These are phyloP conservation scores for Endoconidiophora laricicola DNA, from an alignment of 2,329 filamentous ascomycete genomes.

Conservation along the genomic window DNA sequence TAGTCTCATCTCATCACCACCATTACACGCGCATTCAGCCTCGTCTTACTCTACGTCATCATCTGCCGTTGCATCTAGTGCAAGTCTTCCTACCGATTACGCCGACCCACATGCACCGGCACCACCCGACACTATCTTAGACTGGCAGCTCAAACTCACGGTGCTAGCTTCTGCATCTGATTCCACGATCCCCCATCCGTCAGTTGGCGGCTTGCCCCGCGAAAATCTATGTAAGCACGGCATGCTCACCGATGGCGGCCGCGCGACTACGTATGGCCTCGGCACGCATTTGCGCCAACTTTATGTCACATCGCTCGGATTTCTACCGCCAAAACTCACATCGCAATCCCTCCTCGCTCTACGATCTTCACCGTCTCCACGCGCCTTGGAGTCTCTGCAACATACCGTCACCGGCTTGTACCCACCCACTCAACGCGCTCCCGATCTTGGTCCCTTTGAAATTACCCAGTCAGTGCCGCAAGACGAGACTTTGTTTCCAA, in stretches of 20 bases:
- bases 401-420: constrained; percentile 63
- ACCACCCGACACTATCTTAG: constrained; percentile 20
- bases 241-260: constrained; percentile 59
- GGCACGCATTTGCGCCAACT: constrained; percentile 51
- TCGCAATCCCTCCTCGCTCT: constrained; percentile 45
- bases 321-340: constrained; percentile 43
- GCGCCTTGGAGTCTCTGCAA: constrained; percentile 62
- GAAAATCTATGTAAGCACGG: constrained; percentile 68
- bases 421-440: constrained; percentile 31
- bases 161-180: constrained; percentile 41
- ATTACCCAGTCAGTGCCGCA: constrained; percentile 36
- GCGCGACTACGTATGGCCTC: constrained; percentile 53
- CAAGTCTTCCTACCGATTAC: constrained; percentile 15
- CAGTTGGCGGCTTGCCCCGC: constrained; percentile 50
- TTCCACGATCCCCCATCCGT: constrained; percentile 46
- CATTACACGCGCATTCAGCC: background rate
- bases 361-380: constrained; percentile 55
- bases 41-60: too few relatives aligned
- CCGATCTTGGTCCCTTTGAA: constrained; percentile 30
- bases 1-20: constrained; percentile 20
- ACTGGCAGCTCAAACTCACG: constrained; percentile 25
- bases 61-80: too few relatives aligned
- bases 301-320: constrained; percentile 59
- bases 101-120: constrained; percentile 18
- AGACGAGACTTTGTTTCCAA: constrained; percentile 69